Evolutionary conservation across 208 protist species (phyloP).

Genomic region (Endotrypanum monterogeii): DNA sequence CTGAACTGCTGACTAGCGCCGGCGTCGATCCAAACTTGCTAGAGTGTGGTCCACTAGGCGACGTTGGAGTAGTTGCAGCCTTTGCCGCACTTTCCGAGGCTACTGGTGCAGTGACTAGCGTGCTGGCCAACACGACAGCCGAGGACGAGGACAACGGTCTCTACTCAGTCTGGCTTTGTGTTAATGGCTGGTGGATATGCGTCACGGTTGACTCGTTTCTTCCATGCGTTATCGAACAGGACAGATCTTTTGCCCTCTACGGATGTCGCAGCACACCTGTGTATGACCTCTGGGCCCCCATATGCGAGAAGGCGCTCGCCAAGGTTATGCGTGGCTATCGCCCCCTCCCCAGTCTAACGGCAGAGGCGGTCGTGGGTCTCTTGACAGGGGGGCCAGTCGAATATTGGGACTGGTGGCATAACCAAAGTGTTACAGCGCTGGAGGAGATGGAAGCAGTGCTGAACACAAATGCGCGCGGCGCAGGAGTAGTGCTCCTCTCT

Average conservation of each 20-base stretch:
- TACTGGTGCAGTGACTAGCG: slow-evolving; percentile 43
- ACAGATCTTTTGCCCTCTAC: slow-evolving; percentile 19
- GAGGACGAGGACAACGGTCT: slow-evolving; percentile 45
- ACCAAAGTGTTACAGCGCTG: slow-evolving; percentile 26
- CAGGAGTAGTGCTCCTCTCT: slow-evolving; percentile 56
- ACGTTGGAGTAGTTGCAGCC: slow-evolving; percentile 56
- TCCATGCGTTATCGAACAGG: slow-evolving; percentile 40
- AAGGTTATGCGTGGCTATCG: slow-evolving; percentile 66
- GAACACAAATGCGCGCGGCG: slow-evolving; percentile 45
- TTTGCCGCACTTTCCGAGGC: slow-evolving; percentile 68
- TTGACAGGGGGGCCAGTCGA: slow-evolving; percentile 76
- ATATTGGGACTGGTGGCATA: slow-evolving; percentile 66
- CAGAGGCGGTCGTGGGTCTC: slow-evolving; percentile 33
- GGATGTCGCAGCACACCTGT: slow-evolving; percentile 36
- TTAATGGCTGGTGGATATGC: slow-evolving; percentile 49
- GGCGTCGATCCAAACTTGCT: slow-evolving; percentile 43
- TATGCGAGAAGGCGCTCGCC: slow-evolving; percentile 84
- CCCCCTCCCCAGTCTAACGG: slow-evolving; percentile 27
- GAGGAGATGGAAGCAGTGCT: slow-evolving; percentile 58
- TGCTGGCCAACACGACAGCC: slow-evolving; percentile 48
- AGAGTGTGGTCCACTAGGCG: slow-evolving; percentile 35
- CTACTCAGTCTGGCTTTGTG: slow-evolving; percentile 55
- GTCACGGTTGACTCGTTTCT: slow-evolving; percentile 64
- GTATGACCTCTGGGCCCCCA: slow-evolving; percentile 65
- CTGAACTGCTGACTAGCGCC: slow-evolving; percentile 29